phyloP scores from a whole-genome alignment of 306 rosid genomes.

The Pyrus betulifolia region DNA sequence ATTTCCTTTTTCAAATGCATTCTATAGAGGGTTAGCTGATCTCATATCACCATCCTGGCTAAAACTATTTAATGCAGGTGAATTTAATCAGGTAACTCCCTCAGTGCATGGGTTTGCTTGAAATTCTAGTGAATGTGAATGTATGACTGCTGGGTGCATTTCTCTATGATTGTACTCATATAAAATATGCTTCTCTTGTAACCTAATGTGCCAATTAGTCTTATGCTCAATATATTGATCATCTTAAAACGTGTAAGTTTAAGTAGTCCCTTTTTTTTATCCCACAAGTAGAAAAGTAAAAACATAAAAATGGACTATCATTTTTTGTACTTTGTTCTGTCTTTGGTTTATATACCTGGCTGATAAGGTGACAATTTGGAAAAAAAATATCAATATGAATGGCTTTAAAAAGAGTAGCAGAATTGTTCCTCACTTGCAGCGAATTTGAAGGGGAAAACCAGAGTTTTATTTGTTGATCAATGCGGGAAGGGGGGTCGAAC shows the following conservation, averaged over 20 bases:
- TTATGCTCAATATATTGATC: not conserved
- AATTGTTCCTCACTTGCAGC: not conserved
- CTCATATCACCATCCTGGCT: slow-evolving; percentile 96
- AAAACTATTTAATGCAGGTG: slow-evolving; percentile 85
- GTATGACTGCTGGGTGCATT: slow-evolving; percentile 6
- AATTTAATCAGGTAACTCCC: slow-evolving; percentile 83
- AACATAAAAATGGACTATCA: not conserved
- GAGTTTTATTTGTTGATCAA: too few relatives aligned
- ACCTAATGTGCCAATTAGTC: not conserved
- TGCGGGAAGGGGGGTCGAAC: too few relatives aligned
- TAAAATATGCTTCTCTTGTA: not conserved
- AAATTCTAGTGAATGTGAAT: not conserved
- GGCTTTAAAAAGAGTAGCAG: not conserved
- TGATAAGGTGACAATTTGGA: not conserved
- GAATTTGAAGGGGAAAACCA: too few relatives aligned
- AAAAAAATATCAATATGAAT: not conserved
- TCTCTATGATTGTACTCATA: not conserved
- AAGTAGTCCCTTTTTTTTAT: not conserved
- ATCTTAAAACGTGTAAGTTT: too few relatives aligned
- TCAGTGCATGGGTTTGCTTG: slow-evolving; percentile 8
- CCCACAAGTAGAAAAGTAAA: not conserved
- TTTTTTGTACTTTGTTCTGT: not conserved
- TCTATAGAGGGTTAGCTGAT: slow-evolving; percentile 85
- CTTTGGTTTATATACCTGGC: not conserved
- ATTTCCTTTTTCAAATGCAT: slow-evolving; percentile 77